These are phyloP conservation scores for Podaxis sp. DNA, from an alignment of 768 basidiomycete genomes.

Conservation along the genomic window DNA sequence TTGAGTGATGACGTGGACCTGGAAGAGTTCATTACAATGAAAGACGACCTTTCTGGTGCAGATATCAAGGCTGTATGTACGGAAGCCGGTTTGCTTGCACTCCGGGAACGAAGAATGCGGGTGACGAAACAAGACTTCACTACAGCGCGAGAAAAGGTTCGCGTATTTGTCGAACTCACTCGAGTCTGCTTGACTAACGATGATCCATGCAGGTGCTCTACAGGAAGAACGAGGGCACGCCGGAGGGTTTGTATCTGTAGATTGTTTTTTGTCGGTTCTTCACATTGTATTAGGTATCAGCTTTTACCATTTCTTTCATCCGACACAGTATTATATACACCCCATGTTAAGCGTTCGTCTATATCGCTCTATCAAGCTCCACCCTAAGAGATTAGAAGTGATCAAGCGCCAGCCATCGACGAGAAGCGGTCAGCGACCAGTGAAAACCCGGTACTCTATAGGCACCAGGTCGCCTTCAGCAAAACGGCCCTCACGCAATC, in stretches of 20 bases:
- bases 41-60: slow-evolving; percentile 95
- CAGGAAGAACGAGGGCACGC: slow-evolving; percentile 88
- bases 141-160: slow-evolving; percentile 88
- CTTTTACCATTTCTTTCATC: background rate
- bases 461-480: too few relatives aligned
- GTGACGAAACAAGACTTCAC: slow-evolving; percentile 92
- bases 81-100: slow-evolving; percentile 93
- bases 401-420: too few relatives aligned
- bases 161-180: background rate
- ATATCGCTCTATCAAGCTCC: background rate
- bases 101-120: slow-evolving; percentile 93
- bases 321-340: background rate
- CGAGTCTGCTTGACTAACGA: slow-evolving; percentile 12
- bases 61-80: slow-evolving; percentile 99
- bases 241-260: background rate
- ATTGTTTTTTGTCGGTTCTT: background rate
- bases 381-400: background rate
- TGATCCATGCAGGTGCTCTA: slow-evolving; percentile 65
- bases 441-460: too few relatives aligned
- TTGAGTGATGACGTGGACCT: slow-evolving; percentile 85
- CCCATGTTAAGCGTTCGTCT: background rate
- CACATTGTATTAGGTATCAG: background rate
- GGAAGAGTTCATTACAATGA: slow-evolving; percentile 93
- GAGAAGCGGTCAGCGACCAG: too few relatives aligned
- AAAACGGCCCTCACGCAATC: too few relatives aligned